Conservation (phyloP, 148 eudicot genomes). For the Rhododendron ovatum region DNA sequence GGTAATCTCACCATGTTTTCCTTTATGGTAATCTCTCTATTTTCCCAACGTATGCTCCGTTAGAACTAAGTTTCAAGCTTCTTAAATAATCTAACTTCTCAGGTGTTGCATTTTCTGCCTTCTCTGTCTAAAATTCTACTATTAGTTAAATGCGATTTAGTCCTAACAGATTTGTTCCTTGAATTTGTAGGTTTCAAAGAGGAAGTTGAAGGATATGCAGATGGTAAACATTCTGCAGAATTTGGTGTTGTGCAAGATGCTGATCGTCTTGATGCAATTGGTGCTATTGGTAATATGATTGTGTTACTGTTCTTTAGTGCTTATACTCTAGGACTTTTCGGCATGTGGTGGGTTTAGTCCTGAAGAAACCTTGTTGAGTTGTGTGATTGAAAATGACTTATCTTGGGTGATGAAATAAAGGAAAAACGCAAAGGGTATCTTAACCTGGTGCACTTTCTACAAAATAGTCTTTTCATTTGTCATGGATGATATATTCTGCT, state of each 20-base stretch:
- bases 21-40: not conserved
- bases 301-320: not conserved
- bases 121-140: not conserved
- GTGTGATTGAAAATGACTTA: not conserved
- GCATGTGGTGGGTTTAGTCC: not conserved
- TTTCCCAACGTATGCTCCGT: not conserved
- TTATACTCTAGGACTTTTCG: not conserved
- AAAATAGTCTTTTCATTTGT: no score
- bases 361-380: not conserved
- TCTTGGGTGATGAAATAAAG: not conserved
- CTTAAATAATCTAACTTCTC: not conserved
- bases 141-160: not conserved
- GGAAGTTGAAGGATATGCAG: conserved; percentile 42
- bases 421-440: not conserved
- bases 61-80: not conserved
- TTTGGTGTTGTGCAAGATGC: conserved; percentile 99
- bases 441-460: not conserved
- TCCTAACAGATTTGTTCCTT: not conserved
- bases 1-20: not conserved
- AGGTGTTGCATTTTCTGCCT: not conserved
- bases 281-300: conserved; percentile 36
- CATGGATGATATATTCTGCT: not conserved
- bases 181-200: conserved; percentile 78
- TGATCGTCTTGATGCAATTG: conserved; percentile 95
- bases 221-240: conserved; percentile 40